Base-by-base conservation (phyloP, 768 basidiomycete species). In the Pleurotus sapidus region DNA sequence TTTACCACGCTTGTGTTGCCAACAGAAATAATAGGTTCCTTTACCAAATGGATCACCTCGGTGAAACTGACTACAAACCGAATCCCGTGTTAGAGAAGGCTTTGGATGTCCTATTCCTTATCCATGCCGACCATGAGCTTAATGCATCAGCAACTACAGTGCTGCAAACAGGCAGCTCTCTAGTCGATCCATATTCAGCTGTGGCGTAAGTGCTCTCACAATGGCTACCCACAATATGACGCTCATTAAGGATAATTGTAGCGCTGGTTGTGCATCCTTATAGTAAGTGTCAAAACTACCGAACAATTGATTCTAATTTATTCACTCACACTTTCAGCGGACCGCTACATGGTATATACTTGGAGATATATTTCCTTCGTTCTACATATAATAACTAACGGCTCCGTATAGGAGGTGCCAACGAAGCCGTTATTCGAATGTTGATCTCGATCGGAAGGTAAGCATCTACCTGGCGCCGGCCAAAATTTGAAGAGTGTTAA, bases 401-500 rank as follows among this genome's bases (percentile, higher is more conserved):
- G 48, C 58, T 30, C 25, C 45, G 40, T 47, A 11, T 24, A 81
- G 91, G 92, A 61, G 93, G 93, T 51, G 94, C 93, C 3, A 94
- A 94, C 63, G 93, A 96, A 70, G 93, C 94, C 4, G 94, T 96
- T 59, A 93, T 96, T 66, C 86, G 95, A 12, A 96, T 96, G 95
- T 76, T 96, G 42, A 80, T 93, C 43, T 86, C 90, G 1, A 94
- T 96, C 60, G 93, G 92, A 64, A 84, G 84, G 84, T 90, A 64
- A 65, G 84, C 68, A 18, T 5, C 23, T 38, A 7, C 12, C 34
- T n/a, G 24, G 5, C 17, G 34, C 38, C 3, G 20, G 14, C 18
- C 27, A 15, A 17, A 7, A 8, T 20, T 3, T 37, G 38, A 24
- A 34, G 12, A 18, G 23, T 45, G 20, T 5, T 45, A 47, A 46